Percentiles rank a stretch among this genome's conserved stretches.
phyloP scores from a whole-genome alignment of 768 basidiomycete genomes.

The Boletus tylopilopsis region DNA sequence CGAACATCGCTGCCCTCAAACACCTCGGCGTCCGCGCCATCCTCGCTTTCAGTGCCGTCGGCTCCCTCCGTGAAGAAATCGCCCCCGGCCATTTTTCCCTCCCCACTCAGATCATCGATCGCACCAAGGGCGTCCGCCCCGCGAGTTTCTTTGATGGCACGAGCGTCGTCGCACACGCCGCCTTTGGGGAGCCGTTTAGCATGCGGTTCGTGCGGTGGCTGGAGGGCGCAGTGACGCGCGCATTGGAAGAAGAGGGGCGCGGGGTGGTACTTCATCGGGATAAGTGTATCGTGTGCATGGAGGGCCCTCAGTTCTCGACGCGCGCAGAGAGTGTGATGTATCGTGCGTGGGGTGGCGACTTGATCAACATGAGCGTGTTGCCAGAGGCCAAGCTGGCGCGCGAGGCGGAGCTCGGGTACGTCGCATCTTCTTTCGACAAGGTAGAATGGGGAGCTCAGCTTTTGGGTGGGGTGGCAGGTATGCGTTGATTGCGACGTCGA shows the following conservation, averaged over 20 bases:
- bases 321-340: conserved; percentile 96
- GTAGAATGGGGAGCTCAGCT: too few species aligned
- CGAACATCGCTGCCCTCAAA: conserved; percentile 96
- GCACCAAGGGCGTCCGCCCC: conserved; percentile 91
- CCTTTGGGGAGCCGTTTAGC: conserved; percentile 93
- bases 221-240: conserved; percentile 57
- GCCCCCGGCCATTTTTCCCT: conserved; percentile 84
- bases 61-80: conserved; percentile 92
- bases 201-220: conserved; percentile 61
- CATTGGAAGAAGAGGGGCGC: conserved; percentile 54
- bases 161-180: conserved; percentile 83
- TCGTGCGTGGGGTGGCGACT: conserved; percentile 84
- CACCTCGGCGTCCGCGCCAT: conserved; percentile 85
- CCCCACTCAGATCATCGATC: conserved; percentile 91
- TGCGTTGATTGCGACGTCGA: conserved; percentile 84
- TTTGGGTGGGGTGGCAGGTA: conserved; percentile 50
- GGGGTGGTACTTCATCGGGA: conserved; percentile 71
- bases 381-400: conserved; percentile 97
- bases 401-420: conserved; percentile 88
- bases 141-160: conserved; percentile 84
- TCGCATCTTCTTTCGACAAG: background rate
- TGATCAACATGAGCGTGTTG: conserved; percentile 96
- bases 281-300: conserved; percentile 93
- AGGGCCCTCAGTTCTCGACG: conserved; percentile 98
- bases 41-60: conserved; percentile 94